These are phyloP conservation scores for Perkinsela sp. DNA, from an alignment of 208 protist species.

Conservation along the genomic window DNA sequence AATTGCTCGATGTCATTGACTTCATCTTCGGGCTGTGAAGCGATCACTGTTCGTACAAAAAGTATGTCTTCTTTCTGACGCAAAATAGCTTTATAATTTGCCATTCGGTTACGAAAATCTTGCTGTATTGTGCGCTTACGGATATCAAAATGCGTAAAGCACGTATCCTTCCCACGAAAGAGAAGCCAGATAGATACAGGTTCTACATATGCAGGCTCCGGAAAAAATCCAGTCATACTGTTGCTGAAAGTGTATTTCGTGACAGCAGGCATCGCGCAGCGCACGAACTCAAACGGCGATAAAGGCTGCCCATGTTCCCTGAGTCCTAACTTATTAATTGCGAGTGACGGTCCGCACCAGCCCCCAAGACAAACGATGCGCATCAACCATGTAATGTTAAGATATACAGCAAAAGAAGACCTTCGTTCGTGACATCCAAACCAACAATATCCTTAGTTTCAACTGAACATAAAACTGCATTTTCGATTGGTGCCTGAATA, in stretches of 20 bases:
- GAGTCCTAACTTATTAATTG: conserved; percentile 32
- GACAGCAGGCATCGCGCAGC: conserved; percentile 43
- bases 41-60: not conserved
- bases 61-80: not conserved
- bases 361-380: conserved; percentile 42
- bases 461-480: too few species aligned
- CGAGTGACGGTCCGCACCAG: conserved; percentile 38
- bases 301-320: conserved; percentile 11
- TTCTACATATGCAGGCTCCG: conserved; percentile 11
- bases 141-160: conserved; percentile 42
- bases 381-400: conserved; percentile 10
- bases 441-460: too few species aligned
- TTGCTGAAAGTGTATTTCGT: conserved; percentile 18
- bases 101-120: not conserved
- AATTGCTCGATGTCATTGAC: not conserved
- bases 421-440: too few species aligned
- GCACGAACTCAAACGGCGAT: conserved; percentile 34
- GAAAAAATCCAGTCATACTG: conserved; percentile 13
- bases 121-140: not conserved
- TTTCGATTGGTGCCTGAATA: too few species aligned
- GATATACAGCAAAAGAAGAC: too few species aligned
- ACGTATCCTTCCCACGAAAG: conserved; percentile 37
- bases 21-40: not conserved
- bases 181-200: conserved; percentile 28
- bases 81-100: not conserved